These are phyloP conservation scores for Asterionellopsis glacialis DNA, from an alignment of 108 stramenopile genomes.

Conservation along the genomic window DNA sequence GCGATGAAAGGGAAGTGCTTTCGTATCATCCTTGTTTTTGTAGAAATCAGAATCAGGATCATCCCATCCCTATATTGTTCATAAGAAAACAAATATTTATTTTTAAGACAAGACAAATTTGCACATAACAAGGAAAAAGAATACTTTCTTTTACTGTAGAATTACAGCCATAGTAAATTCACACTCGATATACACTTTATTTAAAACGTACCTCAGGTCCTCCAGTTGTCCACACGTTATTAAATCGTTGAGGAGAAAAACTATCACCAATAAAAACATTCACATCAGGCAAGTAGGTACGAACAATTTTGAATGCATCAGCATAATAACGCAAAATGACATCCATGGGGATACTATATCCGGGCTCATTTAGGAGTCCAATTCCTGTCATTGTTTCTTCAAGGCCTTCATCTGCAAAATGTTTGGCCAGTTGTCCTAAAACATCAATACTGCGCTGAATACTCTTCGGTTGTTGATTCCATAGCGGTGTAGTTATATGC, in stretches of 20 bases:
- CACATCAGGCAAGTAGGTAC: conserved; percentile 21
- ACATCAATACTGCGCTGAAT: conserved; percentile 46
- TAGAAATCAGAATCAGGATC: no score
- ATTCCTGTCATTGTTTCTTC: conserved; percentile 63
- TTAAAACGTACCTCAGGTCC: conserved; percentile 35
- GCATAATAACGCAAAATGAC: conserved; percentile 46
- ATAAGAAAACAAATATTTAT: no score
- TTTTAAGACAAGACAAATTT: conserved; percentile 70
- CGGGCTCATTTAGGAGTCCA: conserved; percentile 80
- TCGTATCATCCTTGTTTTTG: no score
- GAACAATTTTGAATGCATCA: conserved; percentile 33
- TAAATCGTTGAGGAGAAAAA: conserved; percentile 29
- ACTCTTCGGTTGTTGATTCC: conserved; percentile 20
- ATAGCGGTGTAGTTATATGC: conserved; percentile 28
- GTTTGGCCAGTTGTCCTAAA: conserved; percentile 34
- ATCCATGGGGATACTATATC: conserved; percentile 26
- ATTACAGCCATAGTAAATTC: no score
- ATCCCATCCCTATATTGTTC: no score
- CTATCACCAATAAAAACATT: conserved; percentile 52
- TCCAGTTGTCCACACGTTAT: conserved; percentile 22
- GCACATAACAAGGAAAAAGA: no score
- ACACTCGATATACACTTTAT: conserved; percentile 44
- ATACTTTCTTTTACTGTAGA: no score
- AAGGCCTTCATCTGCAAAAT: conserved; percentile 29
- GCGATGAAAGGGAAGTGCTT: no score